Evolutionary conservation across 257 asterid genomes (phyloP).

Genomic region (Rauvolfia tetraphylla): DNA sequence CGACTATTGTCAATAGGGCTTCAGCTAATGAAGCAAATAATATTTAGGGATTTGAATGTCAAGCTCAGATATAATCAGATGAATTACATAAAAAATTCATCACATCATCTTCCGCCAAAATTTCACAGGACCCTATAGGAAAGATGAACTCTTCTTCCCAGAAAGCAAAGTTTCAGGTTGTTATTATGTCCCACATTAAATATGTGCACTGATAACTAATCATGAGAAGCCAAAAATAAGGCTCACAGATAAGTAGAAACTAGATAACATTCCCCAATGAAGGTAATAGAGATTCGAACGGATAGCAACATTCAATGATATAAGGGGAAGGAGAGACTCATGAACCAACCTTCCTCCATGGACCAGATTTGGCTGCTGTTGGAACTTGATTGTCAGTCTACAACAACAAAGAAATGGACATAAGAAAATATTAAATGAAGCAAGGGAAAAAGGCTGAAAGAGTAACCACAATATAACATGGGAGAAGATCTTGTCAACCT

Average conservation of each 20-base stretch:
- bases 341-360: constrained; percentile 94
- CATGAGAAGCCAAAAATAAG: background rate
- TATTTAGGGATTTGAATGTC: background rate
- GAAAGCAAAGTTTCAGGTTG: background rate
- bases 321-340: constrained; percentile 7
- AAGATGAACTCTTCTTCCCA: background rate
- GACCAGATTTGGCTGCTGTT: constrained; percentile 79
- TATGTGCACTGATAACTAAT: background rate
- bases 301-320: background rate
- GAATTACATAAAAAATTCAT: background rate
- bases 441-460: background rate
- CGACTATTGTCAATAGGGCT: background rate
- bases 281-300: background rate
- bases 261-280: background rate
- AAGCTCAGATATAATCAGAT: background rate
- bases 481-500: constrained; percentile 41
- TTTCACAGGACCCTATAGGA: background rate
- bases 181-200: background rate
- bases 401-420: constrained; percentile 20
- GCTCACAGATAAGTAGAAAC: background rate
- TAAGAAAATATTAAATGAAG: constrained; percentile 18
- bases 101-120: too few species aligned
- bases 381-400: constrained; percentile 70
- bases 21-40: background rate
- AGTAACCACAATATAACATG: constrained; percentile 11